Evolutionary conservation across 1,284 basidiomycete species (phyloP).

Genomic region (Puccinia horiana): DNA sequence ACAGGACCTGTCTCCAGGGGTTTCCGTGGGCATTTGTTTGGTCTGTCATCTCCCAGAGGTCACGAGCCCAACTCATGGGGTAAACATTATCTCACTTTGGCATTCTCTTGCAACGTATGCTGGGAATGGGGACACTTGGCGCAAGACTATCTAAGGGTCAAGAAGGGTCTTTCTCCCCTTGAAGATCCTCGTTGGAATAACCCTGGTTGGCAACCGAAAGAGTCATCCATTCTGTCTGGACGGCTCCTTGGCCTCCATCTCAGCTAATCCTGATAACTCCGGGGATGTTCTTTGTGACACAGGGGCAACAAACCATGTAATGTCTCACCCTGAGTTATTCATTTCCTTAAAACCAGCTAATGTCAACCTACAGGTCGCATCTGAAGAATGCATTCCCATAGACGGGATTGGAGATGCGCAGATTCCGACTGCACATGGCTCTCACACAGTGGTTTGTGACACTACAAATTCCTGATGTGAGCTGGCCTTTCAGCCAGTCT

Average conservation of each 20-base stretch:
- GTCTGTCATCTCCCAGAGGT: background rate
- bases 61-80: background rate
- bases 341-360: background rate
- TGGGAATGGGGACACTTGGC: too few relatives aligned
- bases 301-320: slow-evolving; percentile 20
- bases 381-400: background rate
- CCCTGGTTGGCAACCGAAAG: background rate
- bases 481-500: too few relatives aligned
- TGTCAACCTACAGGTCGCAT: background rate
- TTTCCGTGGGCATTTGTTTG: background rate
- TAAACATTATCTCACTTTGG: background rate
- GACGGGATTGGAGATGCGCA: background rate
- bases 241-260: background rate
- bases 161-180: background rate
- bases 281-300: background rate
- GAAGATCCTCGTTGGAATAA: background rate
- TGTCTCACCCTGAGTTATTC: background rate
- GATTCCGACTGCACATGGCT: background rate
- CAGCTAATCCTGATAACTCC: background rate
- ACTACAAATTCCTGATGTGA: too few relatives aligned
- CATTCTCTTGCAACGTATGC: background rate
- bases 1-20: too few relatives aligned
- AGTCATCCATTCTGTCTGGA: background rate
- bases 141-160: background rate
- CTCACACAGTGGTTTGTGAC: too few relatives aligned